These are phyloP conservation scores for Hypoxylon trugodes DNA, from an alignment of 495 filamentous ascomycete genomes.

Conservation along the genomic window DNA sequence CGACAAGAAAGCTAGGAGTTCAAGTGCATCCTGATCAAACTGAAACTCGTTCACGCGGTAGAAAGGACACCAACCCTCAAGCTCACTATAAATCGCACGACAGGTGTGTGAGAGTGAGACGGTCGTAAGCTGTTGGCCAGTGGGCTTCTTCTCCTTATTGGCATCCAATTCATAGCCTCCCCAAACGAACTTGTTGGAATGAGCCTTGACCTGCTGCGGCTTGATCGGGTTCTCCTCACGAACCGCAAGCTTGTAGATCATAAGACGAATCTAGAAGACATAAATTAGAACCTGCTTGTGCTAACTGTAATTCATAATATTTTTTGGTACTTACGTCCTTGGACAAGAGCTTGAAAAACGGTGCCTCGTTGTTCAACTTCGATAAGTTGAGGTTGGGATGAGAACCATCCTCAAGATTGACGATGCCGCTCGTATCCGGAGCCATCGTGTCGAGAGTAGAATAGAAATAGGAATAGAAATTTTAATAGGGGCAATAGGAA, in stretches of 20 bases:
- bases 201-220: not conserved
- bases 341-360: not conserved
- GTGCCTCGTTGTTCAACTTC: not conserved
- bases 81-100: slow-evolving; percentile 13
- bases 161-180: not conserved
- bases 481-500: no score
- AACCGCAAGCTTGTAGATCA: slow-evolving; percentile 13
- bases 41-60: slow-evolving; percentile 8
- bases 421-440: not conserved
- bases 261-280: slow-evolving; percentile 16
- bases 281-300: not conserved
- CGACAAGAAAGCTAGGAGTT: not conserved
- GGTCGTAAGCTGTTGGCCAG: not conserved
- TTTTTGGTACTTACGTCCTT: not conserved
- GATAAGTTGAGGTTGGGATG: slow-evolving; percentile 10
- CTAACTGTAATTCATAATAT: not conserved
- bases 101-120: slow-evolving; percentile 12
- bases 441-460: not conserved
- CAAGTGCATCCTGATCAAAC: not conserved
- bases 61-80: slow-evolving; percentile 6
- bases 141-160: no score
- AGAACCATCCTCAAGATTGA: not conserved
- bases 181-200: slow-evolving; percentile 23
- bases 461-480: no score
- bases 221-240: not conserved